Conservation (phyloP, 805 yeast genomes). For the Ogataea paraovalis region DNA sequence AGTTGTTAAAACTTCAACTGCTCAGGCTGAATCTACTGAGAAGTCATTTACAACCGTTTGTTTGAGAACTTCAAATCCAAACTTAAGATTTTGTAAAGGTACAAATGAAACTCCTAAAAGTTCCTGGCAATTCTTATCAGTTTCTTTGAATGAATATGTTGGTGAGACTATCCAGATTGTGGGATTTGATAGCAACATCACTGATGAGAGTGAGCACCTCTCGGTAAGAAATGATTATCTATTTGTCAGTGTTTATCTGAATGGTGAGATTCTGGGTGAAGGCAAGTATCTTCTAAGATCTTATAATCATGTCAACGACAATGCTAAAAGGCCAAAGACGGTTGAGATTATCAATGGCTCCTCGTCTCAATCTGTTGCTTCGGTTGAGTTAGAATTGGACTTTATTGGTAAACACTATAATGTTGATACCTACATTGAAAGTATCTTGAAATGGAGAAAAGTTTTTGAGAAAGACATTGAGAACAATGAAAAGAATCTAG, state of each 20-base stretch:
- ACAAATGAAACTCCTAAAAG: slow-evolving; percentile 51
- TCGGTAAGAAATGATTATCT: slow-evolving; percentile 54
- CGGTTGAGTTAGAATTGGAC: slow-evolving; percentile 50
- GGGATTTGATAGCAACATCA: slow-evolving; percentile 46
- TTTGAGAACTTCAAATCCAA: slow-evolving; percentile 47
- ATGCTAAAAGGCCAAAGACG: slow-evolving; percentile 39
- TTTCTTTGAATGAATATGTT: slow-evolving; percentile 63
- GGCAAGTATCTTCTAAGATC: slow-evolving; percentile 43
- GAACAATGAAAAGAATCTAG: slow-evolving; percentile 39
- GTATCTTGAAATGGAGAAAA: slow-evolving; percentile 50
- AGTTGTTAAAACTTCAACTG: slow-evolving; percentile 41
- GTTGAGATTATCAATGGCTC: slow-evolving; percentile 37
- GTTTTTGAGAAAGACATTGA: slow-evolving; percentile 39
- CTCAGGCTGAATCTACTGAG: slow-evolving; percentile 13
- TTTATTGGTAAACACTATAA: slow-evolving; percentile 70
- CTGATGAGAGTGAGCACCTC: slow-evolving; percentile 50
- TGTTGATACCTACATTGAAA: slow-evolving; percentile 50
- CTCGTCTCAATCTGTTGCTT: slow-evolving; percentile 32
- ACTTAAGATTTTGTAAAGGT: slow-evolving; percentile 59
- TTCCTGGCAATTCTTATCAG: slow-evolving; percentile 71
- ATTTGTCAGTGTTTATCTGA: slow-evolving; percentile 52
- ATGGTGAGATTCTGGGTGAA: slow-evolving; percentile 60
- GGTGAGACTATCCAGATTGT: slow-evolving; percentile 67
- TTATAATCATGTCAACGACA: slow-evolving; percentile 27
- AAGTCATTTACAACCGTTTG: slow-evolving; percentile 50